These are phyloP conservation scores for Pleurotus cornucopiae DNA, from an alignment of 768 basidiomycete species.

Conservation along the genomic window DNA sequence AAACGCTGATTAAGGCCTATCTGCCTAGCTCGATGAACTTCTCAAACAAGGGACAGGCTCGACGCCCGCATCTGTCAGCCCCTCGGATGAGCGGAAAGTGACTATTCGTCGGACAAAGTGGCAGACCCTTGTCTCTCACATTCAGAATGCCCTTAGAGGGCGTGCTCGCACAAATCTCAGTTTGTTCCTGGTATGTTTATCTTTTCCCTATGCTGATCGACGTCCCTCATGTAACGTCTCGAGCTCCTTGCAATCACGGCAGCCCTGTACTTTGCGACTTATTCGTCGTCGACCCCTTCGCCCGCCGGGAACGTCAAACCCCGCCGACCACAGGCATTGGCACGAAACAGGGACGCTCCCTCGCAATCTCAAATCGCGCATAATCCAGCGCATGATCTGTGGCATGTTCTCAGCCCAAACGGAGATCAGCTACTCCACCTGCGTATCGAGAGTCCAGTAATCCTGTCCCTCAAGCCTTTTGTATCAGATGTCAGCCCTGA, in stretches of 20 bases:
- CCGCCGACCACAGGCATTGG: slow-evolving; percentile 25
- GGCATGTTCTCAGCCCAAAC: slow-evolving; percentile 73
- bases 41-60: slow-evolving; percentile 66
- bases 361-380: slow-evolving; percentile 15
- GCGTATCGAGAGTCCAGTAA: slow-evolving; percentile 74
- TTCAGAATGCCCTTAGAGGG: slow-evolving; percentile 51
- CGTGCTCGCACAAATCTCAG: slow-evolving; percentile 77
- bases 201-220: slow-evolving; percentile 6
- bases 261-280: slow-evolving; percentile 73
- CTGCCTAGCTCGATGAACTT: slow-evolving; percentile 73
- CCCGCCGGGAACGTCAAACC: slow-evolving; percentile 23
- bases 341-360: slow-evolving; percentile 26
- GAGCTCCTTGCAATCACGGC: slow-evolving; percentile 77
- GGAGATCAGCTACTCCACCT: slow-evolving; percentile 67
- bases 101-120: slow-evolving; percentile 40
- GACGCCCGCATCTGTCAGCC: slow-evolving; percentile 34
- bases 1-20: neutral
- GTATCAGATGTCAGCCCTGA: slow-evolving; percentile 15
- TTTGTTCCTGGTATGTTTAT: slow-evolving; percentile 59
- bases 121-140: slow-evolving; percentile 34
- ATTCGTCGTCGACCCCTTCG: slow-evolving; percentile 33
- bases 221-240: slow-evolving; percentile 8
- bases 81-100: slow-evolving; percentile 18
- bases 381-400: slow-evolving; percentile 60
- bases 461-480: slow-evolving; percentile 61